A percentile compares a stretch with the other conserved stretches of the same genome.
Conservation (phyloP, 2,329 filamentous ascomycete genomes). For the Talaromyces albobiverticillius region DNA sequence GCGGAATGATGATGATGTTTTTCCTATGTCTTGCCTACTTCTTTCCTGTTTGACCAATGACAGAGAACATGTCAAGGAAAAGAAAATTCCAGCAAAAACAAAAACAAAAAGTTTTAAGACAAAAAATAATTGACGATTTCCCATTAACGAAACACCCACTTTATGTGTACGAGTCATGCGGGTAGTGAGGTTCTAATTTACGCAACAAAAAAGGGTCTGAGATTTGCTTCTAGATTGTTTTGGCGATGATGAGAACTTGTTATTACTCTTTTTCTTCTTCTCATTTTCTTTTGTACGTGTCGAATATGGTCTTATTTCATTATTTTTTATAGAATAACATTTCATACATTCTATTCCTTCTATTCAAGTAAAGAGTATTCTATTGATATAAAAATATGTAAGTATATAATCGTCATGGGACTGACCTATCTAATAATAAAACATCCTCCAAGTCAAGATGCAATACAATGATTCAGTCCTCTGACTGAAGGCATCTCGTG, state of each 20-base stretch:
- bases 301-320: background rate
- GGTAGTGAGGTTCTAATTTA: background rate
- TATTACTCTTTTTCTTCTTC: background rate
- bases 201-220: conserved; percentile 1
- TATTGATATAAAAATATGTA: too few relatives aligned
- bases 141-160: background rate
- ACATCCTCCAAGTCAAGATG: too few relatives aligned
- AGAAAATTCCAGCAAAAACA: background rate
- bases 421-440: too few relatives aligned
- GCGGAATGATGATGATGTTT: conserved; percentile 13
- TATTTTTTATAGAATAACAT: background rate
- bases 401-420: too few relatives aligned
- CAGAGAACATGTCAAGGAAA: background rate
- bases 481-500: too few relatives aligned
- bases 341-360: background rate
- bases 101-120: background rate
- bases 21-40: conserved; percentile 6
- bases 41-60: background rate
- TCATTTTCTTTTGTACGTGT: background rate
- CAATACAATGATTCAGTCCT: too few relatives aligned
- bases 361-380: background rate
- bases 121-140: background rate
- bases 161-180: background rate
- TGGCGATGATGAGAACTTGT: conserved; percentile 10
- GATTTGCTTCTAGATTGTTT: conserved; percentile 4